These are phyloP conservation scores for Kluyveromyces aestuarii DNA, from an alignment of 805 yeast species.

Conservation along the genomic window DNA sequence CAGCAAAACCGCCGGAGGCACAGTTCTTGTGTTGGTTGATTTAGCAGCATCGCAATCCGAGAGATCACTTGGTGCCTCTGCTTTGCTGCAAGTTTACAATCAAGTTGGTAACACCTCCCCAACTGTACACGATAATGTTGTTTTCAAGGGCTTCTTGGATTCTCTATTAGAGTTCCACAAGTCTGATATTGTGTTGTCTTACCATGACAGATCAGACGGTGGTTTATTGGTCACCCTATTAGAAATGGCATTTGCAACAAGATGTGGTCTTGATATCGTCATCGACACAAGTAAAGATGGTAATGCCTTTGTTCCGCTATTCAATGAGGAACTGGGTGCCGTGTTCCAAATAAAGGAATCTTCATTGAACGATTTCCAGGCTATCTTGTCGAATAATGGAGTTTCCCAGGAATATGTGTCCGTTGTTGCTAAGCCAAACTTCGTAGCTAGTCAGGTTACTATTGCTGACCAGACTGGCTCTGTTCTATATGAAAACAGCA, in stretches of 20 bases:
- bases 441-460: constrained; percentile 39
- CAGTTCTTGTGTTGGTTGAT: constrained; percentile 72
- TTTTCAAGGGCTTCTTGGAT: constrained; percentile 61
- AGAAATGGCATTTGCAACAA: constrained; percentile 96
- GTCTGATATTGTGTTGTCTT: constrained; percentile 61
- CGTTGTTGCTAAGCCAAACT: constrained; percentile 62
- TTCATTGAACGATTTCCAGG: constrained; percentile 45
- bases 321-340: constrained; percentile 93
- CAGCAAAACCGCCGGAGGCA: constrained; percentile 38
- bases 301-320: constrained; percentile 48
- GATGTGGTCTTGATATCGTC: constrained; percentile 66
- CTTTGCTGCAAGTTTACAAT: constrained; percentile 86
- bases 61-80: constrained; percentile 82
- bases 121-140: constrained; percentile 58
- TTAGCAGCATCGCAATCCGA: constrained; percentile 45
- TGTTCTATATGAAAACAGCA: constrained; percentile 40
- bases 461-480: constrained; percentile 34
- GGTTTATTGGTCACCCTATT: constrained; percentile 77
- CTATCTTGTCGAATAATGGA: constrained; percentile 49
- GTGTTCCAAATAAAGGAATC: constrained; percentile 73
- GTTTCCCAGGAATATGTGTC: constrained; percentile 45
- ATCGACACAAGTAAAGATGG: constrained; percentile 31
- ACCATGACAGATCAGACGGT: constrained; percentile 96
- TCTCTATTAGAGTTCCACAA: constrained; percentile 68
- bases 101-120: constrained; percentile 81